phyloP scores from a whole-genome alignment of 2,329 filamentous ascomycete genomes.

The Byssothecium circinans region DNA sequence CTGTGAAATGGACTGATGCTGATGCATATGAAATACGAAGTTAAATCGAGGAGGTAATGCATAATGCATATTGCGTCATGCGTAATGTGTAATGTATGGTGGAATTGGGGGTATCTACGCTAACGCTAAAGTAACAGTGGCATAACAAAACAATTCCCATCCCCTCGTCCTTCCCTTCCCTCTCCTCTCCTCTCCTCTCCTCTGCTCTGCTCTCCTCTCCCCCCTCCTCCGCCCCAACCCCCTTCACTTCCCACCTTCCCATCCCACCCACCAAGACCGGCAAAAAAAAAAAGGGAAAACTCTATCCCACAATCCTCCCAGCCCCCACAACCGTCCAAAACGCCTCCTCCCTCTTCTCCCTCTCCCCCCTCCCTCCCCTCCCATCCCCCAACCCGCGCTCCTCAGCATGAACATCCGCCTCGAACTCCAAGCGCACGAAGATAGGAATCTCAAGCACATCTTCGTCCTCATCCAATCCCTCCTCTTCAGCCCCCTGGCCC shows the following conservation, averaged over 20 bases:
- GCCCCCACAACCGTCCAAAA: constrained; percentile 95
- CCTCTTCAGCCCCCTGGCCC: constrained; percentile 13
- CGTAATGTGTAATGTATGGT: no score
- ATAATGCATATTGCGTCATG: no score
- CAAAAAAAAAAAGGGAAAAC: background rate
- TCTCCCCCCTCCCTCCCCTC: constrained; percentile 57
- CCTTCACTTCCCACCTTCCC: no score
- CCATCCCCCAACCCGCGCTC: constrained; percentile 34
- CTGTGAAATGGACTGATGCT: no score
- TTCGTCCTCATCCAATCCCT: constrained; percentile 55
- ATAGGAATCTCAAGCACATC: constrained; percentile 86
- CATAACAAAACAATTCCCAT: no score
- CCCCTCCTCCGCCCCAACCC: constrained; percentile 32
- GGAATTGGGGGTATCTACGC: no score
- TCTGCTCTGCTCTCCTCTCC: constrained; percentile 38
- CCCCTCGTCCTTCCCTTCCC: no score
- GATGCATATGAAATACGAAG: no score
- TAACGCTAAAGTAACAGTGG: no score
- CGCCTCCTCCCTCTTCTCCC: constrained; percentile 82
- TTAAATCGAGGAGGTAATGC: no score
- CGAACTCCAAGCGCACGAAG: constrained; percentile 91
- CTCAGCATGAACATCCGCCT: constrained; percentile 67
- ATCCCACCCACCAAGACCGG: background rate
- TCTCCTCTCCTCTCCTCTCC: constrained; percentile 1
- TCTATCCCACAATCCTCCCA: constrained; percentile 65